Conservation (phyloP, 768 basidiomycete genomes). For the Stropharia rugosoannulata region DNA sequence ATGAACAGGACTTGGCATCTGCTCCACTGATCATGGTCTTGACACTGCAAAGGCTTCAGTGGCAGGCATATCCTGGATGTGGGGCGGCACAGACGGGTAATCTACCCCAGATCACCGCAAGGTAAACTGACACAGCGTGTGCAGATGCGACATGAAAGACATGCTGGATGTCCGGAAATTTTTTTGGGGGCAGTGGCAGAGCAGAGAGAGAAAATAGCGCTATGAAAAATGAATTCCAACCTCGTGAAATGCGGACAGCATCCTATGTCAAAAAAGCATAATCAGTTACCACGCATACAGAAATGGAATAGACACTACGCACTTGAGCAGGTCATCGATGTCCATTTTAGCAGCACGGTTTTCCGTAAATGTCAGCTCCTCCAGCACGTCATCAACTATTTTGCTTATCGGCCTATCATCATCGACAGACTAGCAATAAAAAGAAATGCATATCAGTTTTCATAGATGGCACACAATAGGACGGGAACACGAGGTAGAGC, state of each 20-base stretch:
- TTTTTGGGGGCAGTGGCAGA: not conserved
- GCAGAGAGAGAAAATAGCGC: not conserved
- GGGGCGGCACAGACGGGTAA: not conserved
- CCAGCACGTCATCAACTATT: slow-evolving; percentile 71
- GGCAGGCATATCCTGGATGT: not conserved
- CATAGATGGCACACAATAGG: not conserved
- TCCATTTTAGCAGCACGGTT: slow-evolving; percentile 91
- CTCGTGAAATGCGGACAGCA: slow-evolving; percentile 9
- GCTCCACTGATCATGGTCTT: not conserved
- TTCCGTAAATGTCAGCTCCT: slow-evolving; percentile 70
- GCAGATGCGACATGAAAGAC: not conserved
- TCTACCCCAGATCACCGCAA: not conserved
- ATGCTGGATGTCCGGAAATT: not conserved
- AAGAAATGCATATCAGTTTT: not conserved
- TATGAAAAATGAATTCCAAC: slow-evolving; percentile 11
- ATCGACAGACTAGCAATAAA: slow-evolving; percentile 54
- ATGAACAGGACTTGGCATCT: not conserved
- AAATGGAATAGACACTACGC: slow-evolving; percentile 22
- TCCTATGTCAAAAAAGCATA: not conserved
- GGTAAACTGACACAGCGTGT: not conserved
- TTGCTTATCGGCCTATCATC: slow-evolving; percentile 69
- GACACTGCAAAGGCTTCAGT: not conserved
- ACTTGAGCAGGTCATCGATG: slow-evolving; percentile 89
- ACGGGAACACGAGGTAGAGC: not conserved
- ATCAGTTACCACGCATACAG: not conserved